These are phyloP conservation scores for Exidia glandulosa DNA, from an alignment of 768 basidiomycete species.

Conservation along the genomic window DNA sequence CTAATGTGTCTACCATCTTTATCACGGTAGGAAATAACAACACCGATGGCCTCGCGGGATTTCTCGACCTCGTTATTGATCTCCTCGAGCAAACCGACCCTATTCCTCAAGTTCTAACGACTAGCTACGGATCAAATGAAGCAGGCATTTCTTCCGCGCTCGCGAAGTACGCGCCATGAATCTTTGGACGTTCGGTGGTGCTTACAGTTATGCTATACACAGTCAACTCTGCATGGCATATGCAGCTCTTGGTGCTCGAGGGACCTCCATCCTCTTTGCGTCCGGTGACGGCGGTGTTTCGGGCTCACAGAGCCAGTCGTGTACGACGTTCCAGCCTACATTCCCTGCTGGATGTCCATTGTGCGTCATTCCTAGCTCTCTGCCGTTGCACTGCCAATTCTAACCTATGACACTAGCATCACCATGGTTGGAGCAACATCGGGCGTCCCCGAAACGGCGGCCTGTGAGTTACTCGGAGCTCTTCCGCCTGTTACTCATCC, in stretches of 20 bases:
- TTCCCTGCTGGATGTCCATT: constrained; percentile 10
- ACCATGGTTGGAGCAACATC: too few relatives aligned
- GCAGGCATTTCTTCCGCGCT: not conserved
- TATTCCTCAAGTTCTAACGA: constrained; percentile 1
- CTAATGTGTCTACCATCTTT: constrained; percentile 17
- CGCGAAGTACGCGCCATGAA: too few relatives aligned
- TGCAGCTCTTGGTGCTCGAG: constrained; percentile 13
- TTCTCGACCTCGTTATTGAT: constrained; percentile 18
- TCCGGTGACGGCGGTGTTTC: constrained; percentile 16
- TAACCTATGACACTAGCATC: too few relatives aligned
- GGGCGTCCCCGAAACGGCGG: too few relatives aligned
- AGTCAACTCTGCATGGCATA: constrained; percentile 20
- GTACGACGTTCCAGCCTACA: constrained; percentile 9
- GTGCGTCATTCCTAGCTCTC: not conserved
- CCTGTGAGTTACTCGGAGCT: too few relatives aligned
- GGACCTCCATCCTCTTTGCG: constrained; percentile 10
- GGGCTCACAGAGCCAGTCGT: constrained; percentile 1
- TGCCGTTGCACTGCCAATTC: too few relatives aligned
- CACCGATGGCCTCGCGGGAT: constrained; percentile 10
- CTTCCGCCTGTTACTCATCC: too few relatives aligned
- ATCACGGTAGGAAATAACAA: constrained; percentile 15
- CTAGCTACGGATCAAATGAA: constrained; percentile 5
- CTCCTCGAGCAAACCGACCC: constrained; percentile 7
- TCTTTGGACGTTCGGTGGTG: too few relatives aligned
- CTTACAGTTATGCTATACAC: constrained; percentile 8